Percentiles rank a stretch among this genome's conserved stretches.
phyloP scores from a whole-genome alignment of 805 yeast genomes.

The Candida dajiaensis region DNA sequence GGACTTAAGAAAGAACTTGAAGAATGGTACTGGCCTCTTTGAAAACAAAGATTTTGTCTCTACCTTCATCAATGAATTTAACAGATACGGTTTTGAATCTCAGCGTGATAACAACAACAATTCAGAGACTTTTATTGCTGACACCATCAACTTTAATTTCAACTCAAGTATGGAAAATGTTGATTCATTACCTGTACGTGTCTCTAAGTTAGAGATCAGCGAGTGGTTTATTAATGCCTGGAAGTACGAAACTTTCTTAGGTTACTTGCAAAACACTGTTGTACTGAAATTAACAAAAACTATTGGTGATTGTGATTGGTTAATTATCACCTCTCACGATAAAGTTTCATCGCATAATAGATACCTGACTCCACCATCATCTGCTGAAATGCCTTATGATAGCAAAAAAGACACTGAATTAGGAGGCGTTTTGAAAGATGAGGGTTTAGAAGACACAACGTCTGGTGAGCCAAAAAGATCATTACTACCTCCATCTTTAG shows the following conservation, averaged over 20 bases:
- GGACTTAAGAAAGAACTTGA: slow-evolving; percentile 20
- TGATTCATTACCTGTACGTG: slow-evolving; percentile 25
- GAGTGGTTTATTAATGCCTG: slow-evolving; percentile 36
- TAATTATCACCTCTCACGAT: slow-evolving; percentile 29
- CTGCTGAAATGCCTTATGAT: slow-evolving; percentile 16
- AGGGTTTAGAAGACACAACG: not conserved
- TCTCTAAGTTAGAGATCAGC: slow-evolving; percentile 31
- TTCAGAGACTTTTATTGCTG: slow-evolving; percentile 21
- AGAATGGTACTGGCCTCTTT: slow-evolving; percentile 17
- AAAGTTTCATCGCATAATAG: slow-evolving; percentile 24
- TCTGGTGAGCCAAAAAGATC: not conserved
- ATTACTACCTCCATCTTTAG: not conserved
- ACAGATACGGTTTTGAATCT: slow-evolving; percentile 22
- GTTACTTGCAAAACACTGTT: slow-evolving; percentile 29
- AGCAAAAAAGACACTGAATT: slow-evolving; percentile 11
- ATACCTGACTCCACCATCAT: slow-evolving; percentile 23
- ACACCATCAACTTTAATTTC: slow-evolving; percentile 26
- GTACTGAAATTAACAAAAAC: slow-evolving; percentile 30
- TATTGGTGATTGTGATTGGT: slow-evolving; percentile 35
- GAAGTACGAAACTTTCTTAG: slow-evolving; percentile 34
- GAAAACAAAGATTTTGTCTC: slow-evolving; percentile 21
- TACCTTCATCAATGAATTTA: slow-evolving; percentile 23
- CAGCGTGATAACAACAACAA: slow-evolving; percentile 15
- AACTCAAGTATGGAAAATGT: slow-evolving; percentile 20
- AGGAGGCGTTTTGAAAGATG: slow-evolving; percentile 12